phyloP scores from a whole-genome alignment of 2,329 filamentous ascomycete genomes.

The Bipolaris gigantea region DNA sequence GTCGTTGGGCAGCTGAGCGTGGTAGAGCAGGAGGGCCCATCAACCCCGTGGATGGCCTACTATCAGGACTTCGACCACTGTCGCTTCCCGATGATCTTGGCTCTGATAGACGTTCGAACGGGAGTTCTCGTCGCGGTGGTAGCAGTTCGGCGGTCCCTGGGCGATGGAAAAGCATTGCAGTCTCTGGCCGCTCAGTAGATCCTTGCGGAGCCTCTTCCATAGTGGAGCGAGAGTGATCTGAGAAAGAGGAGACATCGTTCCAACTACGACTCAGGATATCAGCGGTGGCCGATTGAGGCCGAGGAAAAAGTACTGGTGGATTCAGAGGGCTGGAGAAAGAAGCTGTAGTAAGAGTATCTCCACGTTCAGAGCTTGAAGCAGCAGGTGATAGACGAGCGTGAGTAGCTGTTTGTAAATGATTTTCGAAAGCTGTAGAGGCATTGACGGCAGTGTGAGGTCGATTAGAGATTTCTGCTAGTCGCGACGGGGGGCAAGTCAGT shows the following conservation, averaged over 20 bases:
- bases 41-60: conserved; percentile 25
- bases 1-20: conserved; percentile 19
- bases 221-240: conserved; percentile 3
- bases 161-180: conserved; percentile 20
- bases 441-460: conserved; percentile 30
- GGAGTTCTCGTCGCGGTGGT: conserved; percentile 46
- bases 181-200: conserved; percentile 19
- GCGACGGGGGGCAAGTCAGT: conserved; percentile 34
- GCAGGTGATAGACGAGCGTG: conserved; percentile 24
- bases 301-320: conserved; percentile 33
- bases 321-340: conserved; percentile 18
- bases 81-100: conserved; percentile 32
- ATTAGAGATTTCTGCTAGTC: conserved; percentile 28
- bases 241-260: neutral
- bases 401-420: conserved; percentile 15
- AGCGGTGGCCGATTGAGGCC: conserved; percentile 29
- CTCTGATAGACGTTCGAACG: conserved; percentile 42
- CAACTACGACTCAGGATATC: conserved; percentile 9
- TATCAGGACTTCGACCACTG: conserved; percentile 24
- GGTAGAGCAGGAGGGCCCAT: conserved; percentile 43
- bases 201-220: conserved; percentile 9
- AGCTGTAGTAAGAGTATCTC: neutral
- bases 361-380: conserved; percentile 4
- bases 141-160: conserved; percentile 23
- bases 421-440: conserved; percentile 8